Percentiles rank a stretch among this genome's conserved stretches.
Evolutionary conservation across 2,329 filamentous ascomycete genomes (phyloP).

Genomic region (Venturia pyrina): DNA sequence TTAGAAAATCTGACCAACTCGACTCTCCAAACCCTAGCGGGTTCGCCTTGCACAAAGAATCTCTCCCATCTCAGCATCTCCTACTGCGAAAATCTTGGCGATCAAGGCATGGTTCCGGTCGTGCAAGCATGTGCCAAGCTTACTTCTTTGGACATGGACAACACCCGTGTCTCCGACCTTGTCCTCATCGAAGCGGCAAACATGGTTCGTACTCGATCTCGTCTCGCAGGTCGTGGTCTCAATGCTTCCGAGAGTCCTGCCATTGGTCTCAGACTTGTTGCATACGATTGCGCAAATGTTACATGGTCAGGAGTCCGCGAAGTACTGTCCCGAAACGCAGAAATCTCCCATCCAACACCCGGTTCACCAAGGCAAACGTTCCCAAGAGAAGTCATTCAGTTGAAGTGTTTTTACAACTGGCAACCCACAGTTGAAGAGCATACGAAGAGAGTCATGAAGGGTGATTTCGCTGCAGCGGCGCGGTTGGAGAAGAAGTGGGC

Average conservation of each 20-base stretch:
- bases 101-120: slow-evolving; percentile 72
- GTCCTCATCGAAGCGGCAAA: slow-evolving; percentile 74
- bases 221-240: slow-evolving; percentile 23
- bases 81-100: slow-evolving; percentile 79
- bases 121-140: slow-evolving; percentile 65
- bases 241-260: slow-evolving; percentile 18
- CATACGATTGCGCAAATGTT: slow-evolving; percentile 86
- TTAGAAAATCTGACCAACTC: slow-evolving; percentile 66
- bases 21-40: slow-evolving; percentile 63
- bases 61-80: slow-evolving; percentile 79
- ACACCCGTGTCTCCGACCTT: slow-evolving; percentile 81
- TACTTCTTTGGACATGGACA: slow-evolving; percentile 74
- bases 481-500: slow-evolving; percentile 87
- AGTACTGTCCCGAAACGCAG: slow-evolving; percentile 74
- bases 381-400: slow-evolving; percentile 67
- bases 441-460: slow-evolving; percentile 70
- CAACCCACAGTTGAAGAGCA: slow-evolving; percentile 94
- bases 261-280: slow-evolving; percentile 63
- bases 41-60: slow-evolving; percentile 59
- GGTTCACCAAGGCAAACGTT: slow-evolving; percentile 36
- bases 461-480: slow-evolving; percentile 63
- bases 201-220: slow-evolving; percentile 61
- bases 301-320: slow-evolving; percentile 89
- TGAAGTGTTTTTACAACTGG: slow-evolving; percentile 94
- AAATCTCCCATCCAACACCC: slow-evolving; percentile 46